These are phyloP conservation scores for Megacollybia platyphylla DNA, from an alignment of 1,284 basidiomycete genomes.

Conservation along the genomic window DNA sequence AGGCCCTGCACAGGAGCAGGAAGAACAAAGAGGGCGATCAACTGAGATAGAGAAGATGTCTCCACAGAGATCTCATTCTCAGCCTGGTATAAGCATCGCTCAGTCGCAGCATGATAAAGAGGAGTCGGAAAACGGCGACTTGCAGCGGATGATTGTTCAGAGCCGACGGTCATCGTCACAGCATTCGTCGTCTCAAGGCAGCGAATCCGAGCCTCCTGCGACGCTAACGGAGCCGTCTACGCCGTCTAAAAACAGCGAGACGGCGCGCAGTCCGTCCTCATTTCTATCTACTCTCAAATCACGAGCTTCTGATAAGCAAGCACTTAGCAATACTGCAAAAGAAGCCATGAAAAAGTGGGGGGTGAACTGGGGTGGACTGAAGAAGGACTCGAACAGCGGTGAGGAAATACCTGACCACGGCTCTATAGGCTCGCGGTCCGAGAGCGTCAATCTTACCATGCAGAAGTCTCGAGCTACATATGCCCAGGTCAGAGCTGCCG, in stretches of 20 bases:
- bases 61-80: conserved; percentile 20
- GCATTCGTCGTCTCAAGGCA: conserved; percentile 10
- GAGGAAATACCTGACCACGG: conserved; percentile 34
- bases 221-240: conserved; percentile 17
- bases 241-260: conserved; percentile 7
- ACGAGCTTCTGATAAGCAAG: conserved; percentile 71
- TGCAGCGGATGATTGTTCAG: conserved; percentile 5
- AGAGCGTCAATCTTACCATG: conserved; percentile 13
- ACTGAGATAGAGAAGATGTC: conserved; percentile 17
- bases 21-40: conserved; percentile 6
- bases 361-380: conserved; percentile 58
- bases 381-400: conserved; percentile 31
- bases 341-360: conserved; percentile 86
- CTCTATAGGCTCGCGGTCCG: conserved; percentile 16
- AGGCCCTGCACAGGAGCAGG: conserved; percentile 12
- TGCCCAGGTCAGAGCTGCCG: conserved; percentile 60
- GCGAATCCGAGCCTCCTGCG: conserved; percentile 6
- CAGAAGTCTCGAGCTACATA: conserved; percentile 43
- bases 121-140: not conserved
- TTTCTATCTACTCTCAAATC: conserved; percentile 69
- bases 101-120: conserved; percentile 10
- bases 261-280: conserved; percentile 23
- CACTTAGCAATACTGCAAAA: conserved; percentile 66
- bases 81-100: conserved; percentile 15
- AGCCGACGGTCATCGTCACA: conserved; percentile 17